These are phyloP conservation scores for Daldinia caldariorum DNA, from an alignment of 495 filamentous ascomycete genomes.

Conservation along the genomic window DNA sequence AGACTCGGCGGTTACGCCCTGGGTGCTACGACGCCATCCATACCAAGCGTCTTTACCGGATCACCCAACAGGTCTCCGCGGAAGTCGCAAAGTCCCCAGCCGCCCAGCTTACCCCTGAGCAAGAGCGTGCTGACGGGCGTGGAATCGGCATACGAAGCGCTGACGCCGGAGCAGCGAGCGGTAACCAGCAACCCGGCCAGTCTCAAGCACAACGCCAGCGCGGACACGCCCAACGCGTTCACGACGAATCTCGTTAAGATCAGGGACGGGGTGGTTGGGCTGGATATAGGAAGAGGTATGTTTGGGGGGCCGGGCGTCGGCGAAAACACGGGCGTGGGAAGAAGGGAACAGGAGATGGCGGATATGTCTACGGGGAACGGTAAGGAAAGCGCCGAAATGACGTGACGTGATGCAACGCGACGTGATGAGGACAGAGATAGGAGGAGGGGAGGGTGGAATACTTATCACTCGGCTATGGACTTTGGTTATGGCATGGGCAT, in stretches of 20 bases:
- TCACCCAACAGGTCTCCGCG: background rate
- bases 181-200: constrained; percentile 32
- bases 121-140: constrained; percentile 56
- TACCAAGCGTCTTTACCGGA: constrained; percentile 25
- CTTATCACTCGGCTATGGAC: background rate
- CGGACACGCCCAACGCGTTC: constrained; percentile 53
- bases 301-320: constrained; percentile 27
- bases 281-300: constrained; percentile 53
- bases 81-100: constrained; percentile 29
- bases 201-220: constrained; percentile 54
- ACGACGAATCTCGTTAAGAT: constrained; percentile 51
- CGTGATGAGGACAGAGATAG: too few species aligned
- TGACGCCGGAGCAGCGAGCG: constrained; percentile 48
- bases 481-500: background rate
- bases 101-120: constrained; percentile 49
- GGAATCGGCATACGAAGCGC: constrained; percentile 52
- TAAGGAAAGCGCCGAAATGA: constrained; percentile 28
- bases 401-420: background rate
- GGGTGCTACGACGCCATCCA: constrained; percentile 6
- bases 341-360: constrained; percentile 46
- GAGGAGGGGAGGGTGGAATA: background rate
- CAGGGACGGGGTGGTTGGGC: constrained; percentile 58
- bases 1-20: constrained; percentile 42
- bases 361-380: constrained; percentile 37
- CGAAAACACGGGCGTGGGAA: constrained; percentile 3